Evolutionary conservation across 2,329 filamentous ascomycete genomes (phyloP).

Genomic region (Sporothrix brunneoviolacea): DNA sequence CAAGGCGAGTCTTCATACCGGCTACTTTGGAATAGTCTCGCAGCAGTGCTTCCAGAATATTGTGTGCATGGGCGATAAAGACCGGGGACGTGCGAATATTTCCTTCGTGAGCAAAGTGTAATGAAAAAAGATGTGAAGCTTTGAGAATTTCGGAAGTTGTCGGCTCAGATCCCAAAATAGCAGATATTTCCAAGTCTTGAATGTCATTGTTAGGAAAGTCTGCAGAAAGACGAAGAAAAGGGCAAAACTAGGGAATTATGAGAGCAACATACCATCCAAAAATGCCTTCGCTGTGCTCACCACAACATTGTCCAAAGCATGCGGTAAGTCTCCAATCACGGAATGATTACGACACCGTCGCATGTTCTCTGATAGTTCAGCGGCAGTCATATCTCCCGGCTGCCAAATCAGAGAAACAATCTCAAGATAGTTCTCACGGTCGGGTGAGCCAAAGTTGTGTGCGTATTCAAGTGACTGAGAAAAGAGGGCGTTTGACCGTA

Average conservation of each 20-base stretch:
- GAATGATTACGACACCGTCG: conserved; percentile 18
- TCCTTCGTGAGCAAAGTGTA: conserved; percentile 32
- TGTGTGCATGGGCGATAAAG: conserved; percentile 30
- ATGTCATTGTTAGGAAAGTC: neutral
- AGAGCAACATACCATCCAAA: conserved; percentile 45
- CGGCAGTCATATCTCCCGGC: conserved; percentile 29
- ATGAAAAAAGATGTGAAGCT: conserved; percentile 35
- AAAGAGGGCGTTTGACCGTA: conserved; percentile 36
- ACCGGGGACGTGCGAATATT: conserved; percentile 23
- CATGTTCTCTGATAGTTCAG: conserved; percentile 26
- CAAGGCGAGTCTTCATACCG: conserved; percentile 23
- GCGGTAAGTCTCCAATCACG: conserved; percentile 15
- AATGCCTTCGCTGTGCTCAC: conserved; percentile 39
- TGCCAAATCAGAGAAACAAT: conserved; percentile 44
- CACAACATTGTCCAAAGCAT: conserved; percentile 31
- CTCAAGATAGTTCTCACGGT: conserved; percentile 35
- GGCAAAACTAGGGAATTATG: neutral
- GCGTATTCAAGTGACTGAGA: conserved; percentile 41
- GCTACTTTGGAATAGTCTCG: conserved; percentile 27
- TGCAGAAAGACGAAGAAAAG: neutral
- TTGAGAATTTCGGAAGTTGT: conserved; percentile 30
- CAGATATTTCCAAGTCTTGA: conserved; percentile 41
- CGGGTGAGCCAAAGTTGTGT: conserved; percentile 30
- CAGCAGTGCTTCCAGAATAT: conserved; percentile 32
- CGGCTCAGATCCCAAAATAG: conserved; percentile 27